Conservation (phyloP, 768 basidiomycete species). For the Tricholoma saponaceum region DNA sequence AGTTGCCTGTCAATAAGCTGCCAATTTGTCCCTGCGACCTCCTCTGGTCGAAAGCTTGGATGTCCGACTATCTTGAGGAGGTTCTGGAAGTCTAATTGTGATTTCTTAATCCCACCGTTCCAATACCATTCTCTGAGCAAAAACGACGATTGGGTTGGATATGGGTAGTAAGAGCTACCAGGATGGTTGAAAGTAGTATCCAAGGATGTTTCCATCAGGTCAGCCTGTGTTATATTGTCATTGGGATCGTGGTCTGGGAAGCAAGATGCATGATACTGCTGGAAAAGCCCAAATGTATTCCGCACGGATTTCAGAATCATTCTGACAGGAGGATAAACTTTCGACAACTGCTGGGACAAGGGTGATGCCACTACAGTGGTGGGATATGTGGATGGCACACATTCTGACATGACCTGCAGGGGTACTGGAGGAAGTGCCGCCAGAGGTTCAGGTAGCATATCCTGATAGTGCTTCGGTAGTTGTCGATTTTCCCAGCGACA, state of each 20-base stretch:
- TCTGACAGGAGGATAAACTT: not conserved
- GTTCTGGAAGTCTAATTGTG: not conserved
- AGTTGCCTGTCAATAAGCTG: slow-evolving; percentile 5
- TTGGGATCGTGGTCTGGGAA: too few species aligned
- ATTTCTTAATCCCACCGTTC: slow-evolving; percentile 3
- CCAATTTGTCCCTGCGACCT: slow-evolving; percentile 9
- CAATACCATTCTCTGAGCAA: too few species aligned
- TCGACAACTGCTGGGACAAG: not conserved
- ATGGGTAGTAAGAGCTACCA: not conserved
- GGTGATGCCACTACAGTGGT: not conserved
- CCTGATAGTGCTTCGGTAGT: not conserved
- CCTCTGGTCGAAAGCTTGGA: slow-evolving; percentile 3
- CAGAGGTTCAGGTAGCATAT: not conserved
- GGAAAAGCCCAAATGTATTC: not conserved
- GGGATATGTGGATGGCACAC: not conserved
- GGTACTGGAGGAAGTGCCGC: not conserved
- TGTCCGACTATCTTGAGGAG: too few species aligned
- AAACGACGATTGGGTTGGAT: slow-evolving; percentile 10
- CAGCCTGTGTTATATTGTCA: not conserved
- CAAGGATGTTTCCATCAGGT: not conserved
- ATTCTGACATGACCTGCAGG: not conserved
- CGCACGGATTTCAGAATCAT: not conserved
- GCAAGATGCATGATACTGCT: not conserved
- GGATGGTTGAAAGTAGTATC: not conserved
- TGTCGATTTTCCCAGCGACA: not conserved